Evolutionary conservation across 2,329 filamentous ascomycete genomes (phyloP).

Genomic region (Exophiala bonariae): DNA sequence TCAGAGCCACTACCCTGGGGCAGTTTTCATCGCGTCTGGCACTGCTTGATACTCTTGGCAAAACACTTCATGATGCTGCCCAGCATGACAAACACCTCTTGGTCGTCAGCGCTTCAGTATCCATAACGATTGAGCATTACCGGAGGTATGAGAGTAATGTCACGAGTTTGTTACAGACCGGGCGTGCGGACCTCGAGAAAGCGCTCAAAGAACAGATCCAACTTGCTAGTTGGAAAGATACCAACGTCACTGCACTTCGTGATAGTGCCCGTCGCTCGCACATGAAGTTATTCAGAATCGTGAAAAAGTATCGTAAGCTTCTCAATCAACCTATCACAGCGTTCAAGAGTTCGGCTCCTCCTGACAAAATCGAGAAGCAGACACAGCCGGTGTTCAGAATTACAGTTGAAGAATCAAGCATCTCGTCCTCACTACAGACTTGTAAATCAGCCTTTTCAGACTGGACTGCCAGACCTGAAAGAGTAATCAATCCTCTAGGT

Average conservation of each 20-base stretch:
- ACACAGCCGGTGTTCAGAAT: conserved; percentile 31
- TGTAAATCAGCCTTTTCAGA: conserved; percentile 32
- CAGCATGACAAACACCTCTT: conserved; percentile 60
- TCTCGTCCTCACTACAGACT: conserved; percentile 24
- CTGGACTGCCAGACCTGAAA: conserved; percentile 54
- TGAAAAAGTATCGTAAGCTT: conserved; percentile 82
- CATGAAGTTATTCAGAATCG: conserved; percentile 84
- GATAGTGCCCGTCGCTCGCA: conserved; percentile 91
- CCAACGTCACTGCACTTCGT: conserved; percentile 83
- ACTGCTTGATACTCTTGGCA: conserved; percentile 63
- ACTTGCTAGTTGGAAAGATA: conserved; percentile 96
- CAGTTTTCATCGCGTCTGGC: conserved; percentile 74
- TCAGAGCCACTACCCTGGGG: conserved; percentile 74
- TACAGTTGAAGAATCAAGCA: conserved; percentile 30
- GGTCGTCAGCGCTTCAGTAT: conserved; percentile 63
- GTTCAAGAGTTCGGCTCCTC: conserved; percentile 53
- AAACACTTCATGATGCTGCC: conserved; percentile 64
- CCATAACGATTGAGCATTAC: conserved; percentile 77
- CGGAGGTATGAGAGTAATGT: conserved; percentile 68
- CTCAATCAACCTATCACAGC: conserved; percentile 73
- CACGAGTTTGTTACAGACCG: conserved; percentile 63
- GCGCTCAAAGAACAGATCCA: conserved; percentile 91
- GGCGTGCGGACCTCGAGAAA: conserved; percentile 78
- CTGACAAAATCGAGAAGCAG: conserved; percentile 41
- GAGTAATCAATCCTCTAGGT: conserved; percentile 68